Percentiles rank a stretch among this genome's conserved stretches.
phyloP scores from a whole-genome alignment of 331 rosid genomes.

The Malus hybrid region DNA sequence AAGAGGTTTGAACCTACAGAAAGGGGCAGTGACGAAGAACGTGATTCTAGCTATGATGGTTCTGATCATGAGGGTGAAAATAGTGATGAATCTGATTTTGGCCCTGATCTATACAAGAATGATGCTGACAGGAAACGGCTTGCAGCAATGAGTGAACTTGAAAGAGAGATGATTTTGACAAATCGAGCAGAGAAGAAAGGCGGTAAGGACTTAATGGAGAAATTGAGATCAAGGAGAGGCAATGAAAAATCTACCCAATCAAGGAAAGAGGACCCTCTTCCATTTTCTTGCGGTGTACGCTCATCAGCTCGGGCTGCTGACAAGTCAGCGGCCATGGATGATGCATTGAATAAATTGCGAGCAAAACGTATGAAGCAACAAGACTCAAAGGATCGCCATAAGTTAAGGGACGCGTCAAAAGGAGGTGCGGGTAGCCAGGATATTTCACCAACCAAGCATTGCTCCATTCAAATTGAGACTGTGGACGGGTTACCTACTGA shows the following conservation, averaged over 20 bases:
- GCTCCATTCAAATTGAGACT: constrained; percentile 42
- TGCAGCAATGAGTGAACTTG: constrained; percentile 52
- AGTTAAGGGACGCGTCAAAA: constrained; percentile 10
- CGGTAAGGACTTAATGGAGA: constrained; percentile 37
- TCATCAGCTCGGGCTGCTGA: constrained; percentile 53
- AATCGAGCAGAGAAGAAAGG: constrained; percentile 49
- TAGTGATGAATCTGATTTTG: constrained; percentile 52
- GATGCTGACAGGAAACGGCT: constrained; percentile 53
- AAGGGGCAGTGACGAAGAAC: constrained; percentile 21
- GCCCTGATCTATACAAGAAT: constrained; percentile 54
- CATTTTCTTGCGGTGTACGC: constrained; percentile 32
- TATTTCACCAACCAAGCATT: constrained; percentile 5
- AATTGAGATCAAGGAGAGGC: constrained; percentile 36
- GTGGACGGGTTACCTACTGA: constrained; percentile 26
- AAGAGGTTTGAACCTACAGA: constrained; percentile 38
- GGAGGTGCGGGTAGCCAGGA: constrained; percentile 17
- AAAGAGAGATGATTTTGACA: constrained; percentile 61
- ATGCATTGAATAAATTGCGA: constrained; percentile 39
- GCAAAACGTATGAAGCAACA: constrained; percentile 53
- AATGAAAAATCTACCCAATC: constrained; percentile 12
- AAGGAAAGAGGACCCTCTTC: constrained; percentile 12
- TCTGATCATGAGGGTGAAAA: constrained; percentile 20
- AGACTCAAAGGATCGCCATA: constrained; percentile 10
- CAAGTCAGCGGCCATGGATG: constrained; percentile 37
- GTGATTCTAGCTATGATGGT: constrained; percentile 5